Evolutionary conservation across 345 rosid genomes (phyloP), one percentile per base, ranked within the genome.

Genomic region (Bretschneidera sinensis): DNA sequence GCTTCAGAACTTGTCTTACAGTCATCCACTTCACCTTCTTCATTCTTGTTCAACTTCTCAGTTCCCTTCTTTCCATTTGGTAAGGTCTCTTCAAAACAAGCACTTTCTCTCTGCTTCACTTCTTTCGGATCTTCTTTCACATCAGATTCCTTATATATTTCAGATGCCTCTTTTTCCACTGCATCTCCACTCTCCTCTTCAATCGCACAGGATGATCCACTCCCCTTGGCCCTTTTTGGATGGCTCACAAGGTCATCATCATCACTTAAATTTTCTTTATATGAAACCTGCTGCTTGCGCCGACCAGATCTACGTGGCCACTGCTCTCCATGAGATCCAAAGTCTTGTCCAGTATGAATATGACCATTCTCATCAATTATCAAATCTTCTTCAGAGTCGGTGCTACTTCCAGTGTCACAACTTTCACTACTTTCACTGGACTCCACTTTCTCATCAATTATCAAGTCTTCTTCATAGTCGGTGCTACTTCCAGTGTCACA

Each of bases 221-320:
- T 70, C 65, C 51, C 71, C 71, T 74, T 76, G 9, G 71, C 63
- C 70, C 58, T 74, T 61, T 83, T 78, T 19, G 64, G 55, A 28
- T 21, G 73, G 55, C 43, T 69, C 43, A 55, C 61, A 19, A 62
- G 59, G 20, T 65, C 76, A 13, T 87, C 96, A 18, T 88, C 95
- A 10, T 85, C 95, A 71, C 89, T 86, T 63, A 69, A 9, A 68
- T 77, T 82, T 71, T 84, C 94, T 51, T 71, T 71, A 33, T 82
- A 89, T 18, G 89, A 85, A 65, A 92, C 85, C 48, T 70, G 68
- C 63, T 76, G 89, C 76, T 72, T 92, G 51, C 48, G 75, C 61
- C 98, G 78, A 48, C 70, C 79, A 43, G 96, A 92, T 79, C 91
- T 80, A 61, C 98, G 79, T 17, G 71, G 65, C 14, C 59, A 23